Conservation (phyloP, 2,329 filamentous ascomycete species). For the Sordariomycetes sp. region DNA sequence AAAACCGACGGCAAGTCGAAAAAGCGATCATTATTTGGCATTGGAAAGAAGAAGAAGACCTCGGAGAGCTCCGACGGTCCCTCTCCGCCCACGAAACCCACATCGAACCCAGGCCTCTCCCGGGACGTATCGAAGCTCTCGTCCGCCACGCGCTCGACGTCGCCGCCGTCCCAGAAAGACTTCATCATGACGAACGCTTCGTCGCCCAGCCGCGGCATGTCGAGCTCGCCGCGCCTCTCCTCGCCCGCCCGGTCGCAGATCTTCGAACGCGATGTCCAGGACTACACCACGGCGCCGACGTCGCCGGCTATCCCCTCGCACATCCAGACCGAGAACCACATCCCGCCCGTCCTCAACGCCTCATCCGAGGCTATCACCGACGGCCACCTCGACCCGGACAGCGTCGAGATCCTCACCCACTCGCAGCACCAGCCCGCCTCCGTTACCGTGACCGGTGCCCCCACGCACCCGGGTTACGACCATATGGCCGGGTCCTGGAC, state of each 20-base stretch:
- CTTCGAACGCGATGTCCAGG: conserved; percentile 92
- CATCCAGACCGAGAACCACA: conserved; percentile 89
- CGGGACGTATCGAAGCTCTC: conserved; percentile 24
- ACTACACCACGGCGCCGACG: conserved; percentile 56
- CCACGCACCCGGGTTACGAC: conserved; percentile 22
- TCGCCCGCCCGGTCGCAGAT: conserved; percentile 75
- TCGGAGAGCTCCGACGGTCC: conserved; percentile 19
- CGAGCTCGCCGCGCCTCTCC: conserved; percentile 61
- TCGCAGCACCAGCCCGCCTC: conserved; percentile 71
- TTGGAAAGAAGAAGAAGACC: conserved; percentile 50
- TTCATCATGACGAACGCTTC: conserved; percentile 36
- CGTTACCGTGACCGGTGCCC: conserved; percentile 46
- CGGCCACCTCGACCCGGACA: conserved; percentile 70
- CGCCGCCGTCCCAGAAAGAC: conserved; percentile 31
- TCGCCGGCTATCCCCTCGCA: conserved; percentile 86
- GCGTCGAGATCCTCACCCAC: conserved; percentile 88
- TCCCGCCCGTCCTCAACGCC: conserved; percentile 83
- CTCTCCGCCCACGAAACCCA: conserved; percentile 18
- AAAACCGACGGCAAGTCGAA: conserved; percentile 23
- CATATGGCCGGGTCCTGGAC: conserved; percentile 38
- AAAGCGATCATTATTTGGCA: conserved; percentile 49
- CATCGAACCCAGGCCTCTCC: conserved; percentile 7
- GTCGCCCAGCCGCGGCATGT: conserved; percentile 56
- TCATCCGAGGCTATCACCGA: conserved; percentile 90
- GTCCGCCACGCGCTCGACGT: conserved; percentile 23